A percentile compares a stretch with the other conserved stretches of the same genome.
phyloP scores from a whole-genome alignment of 805 yeast species.

The Ogataea pilisensis region DNA sequence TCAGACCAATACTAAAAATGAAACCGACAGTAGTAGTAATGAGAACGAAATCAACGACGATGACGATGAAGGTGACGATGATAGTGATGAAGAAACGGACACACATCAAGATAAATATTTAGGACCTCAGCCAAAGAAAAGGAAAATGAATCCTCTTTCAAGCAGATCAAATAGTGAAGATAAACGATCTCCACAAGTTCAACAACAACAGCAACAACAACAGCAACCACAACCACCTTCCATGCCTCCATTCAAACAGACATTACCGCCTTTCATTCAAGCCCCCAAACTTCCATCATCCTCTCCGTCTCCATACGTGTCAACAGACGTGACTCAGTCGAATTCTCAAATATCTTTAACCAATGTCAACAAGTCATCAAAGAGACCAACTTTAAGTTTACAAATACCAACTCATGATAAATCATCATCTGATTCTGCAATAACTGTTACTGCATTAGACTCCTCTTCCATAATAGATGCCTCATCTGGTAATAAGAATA shows the following conservation, averaged over 20 bases:
- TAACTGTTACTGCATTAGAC: conserved; percentile 43
- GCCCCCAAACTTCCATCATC: conserved; percentile 3
- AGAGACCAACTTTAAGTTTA: conserved; percentile 58
- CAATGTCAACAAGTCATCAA: conserved; percentile 5
- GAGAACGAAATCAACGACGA: conserved; percentile 10
- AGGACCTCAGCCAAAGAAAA: background rate
- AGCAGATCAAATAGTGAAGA: background rate
- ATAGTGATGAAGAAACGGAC: conserved; percentile 6
- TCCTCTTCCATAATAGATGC: conserved; percentile 12
- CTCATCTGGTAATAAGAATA: background rate
- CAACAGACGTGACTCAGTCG: background rate
- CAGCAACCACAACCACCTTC: background rate
- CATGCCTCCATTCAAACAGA: conserved; percentile 3
- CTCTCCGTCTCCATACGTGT: conserved; percentile 1
- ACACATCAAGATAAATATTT: background rate
- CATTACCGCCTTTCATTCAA: conserved; percentile 1
- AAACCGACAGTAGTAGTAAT: conserved; percentile 9
- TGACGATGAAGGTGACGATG: conserved; percentile 9
- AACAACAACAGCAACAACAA: too few species aligned
- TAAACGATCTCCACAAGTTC: too few species aligned
- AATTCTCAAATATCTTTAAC: background rate
- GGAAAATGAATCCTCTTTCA: background rate
- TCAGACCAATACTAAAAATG: conserved; percentile 3
- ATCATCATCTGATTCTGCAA: conserved; percentile 35
- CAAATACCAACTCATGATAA: conserved; percentile 49